Evolutionary conservation across 345 rosid species (phyloP), one percentile per base, ranked within the genome.

Genomic region (Ailanthus altissimus): DNA sequence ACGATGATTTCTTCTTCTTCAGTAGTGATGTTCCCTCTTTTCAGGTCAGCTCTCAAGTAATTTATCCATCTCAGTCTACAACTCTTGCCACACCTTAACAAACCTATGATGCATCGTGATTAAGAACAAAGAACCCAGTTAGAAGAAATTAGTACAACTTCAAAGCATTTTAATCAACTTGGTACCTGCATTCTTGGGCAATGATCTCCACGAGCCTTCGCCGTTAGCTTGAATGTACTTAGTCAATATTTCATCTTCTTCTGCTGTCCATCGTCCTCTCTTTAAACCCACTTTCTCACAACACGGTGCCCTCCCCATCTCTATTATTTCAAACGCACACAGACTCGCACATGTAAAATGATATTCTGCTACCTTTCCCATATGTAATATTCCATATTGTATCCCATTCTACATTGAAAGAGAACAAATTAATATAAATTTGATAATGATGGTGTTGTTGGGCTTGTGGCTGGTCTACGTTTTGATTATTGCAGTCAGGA

Each of bases 21-120:
- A 32, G 90, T 16, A 23, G 94, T 88, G 57, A 94, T 87, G 76
- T 92, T 91, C 25, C 98, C 98, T 88, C 93, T 91, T 84, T 91
- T 94, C 81, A 94, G 70, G 65, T 86, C 97, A 64, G 85, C 75
- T 84, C 92, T 94, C 74, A 94, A 81, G 80, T 94, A 92, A 77
- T 94, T 94, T 49, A 91, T 90, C 98, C 98, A 94, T 85, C 98
- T 92, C 79, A 94, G 81, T 79, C 98, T 88, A 77, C 98, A 94
- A 51, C 98, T 94, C 88, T 94, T 94, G 13, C 98, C 98, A 73
- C 98, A 94, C 76, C 98, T 91, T 74, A 90, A 75, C 73, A 92
- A 81, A 47, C 97, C 98, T 90, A 20, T 64, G 58, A 9, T 9
- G 18, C 65, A 60, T 26, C 2, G 26, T 11, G 38, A 60, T 11